Evolutionary conservation across 2,329 filamentous ascomycete species (phyloP), one percentile per base, ranked within the genome.

Genomic region (Colletotrichum navitas): DNA sequence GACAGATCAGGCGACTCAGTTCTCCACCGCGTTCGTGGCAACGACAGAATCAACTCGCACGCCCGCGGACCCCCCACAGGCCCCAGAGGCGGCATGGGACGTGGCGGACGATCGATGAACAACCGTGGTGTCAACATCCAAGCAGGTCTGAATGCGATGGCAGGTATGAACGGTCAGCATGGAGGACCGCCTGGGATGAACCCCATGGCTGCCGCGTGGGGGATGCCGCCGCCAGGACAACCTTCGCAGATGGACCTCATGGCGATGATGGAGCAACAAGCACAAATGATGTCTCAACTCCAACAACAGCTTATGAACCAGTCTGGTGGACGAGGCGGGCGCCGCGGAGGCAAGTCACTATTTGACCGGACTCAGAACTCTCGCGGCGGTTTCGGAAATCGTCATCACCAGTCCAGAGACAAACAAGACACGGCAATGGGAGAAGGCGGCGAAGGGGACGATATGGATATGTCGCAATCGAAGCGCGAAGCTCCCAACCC

Each of bases 181-280:
- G 79, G 81, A 54, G 83, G 81, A 36, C 80, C 80, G 67, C 77
- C 80, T 34, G 79, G 76, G 14, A 82, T 83, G 74, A 78, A 78
- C 45, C 81, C 80, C 73, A 81, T 81, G 80, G 79, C 77, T 71
- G 75, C 76, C 55, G 72, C 68, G 66, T 88, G 85, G 81, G 86
- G 85, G 81, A 86, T 87, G 83, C 61, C 61, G 47, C 49, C 49
- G 18, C 61, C 55, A 63, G 61, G 61, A 59, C 82, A 79, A 74
- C 84, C 80, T 71, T 86, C 83, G 81, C 85, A 90, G 83, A 82
- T 85, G 76, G 86, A 82, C 83, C 89, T 80, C 84, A 92, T 83
- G 87, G 94, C 82, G 86, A 95, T 97, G 84, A 88, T 96, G 74
- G 93, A 97, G 81, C 93, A 97, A 79, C 94, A 97, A 78, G 93